These are phyloP conservation scores for Carex pumila DNA, from an alignment of 176 grass and related monocot genomes.

Conservation along the genomic window DNA sequence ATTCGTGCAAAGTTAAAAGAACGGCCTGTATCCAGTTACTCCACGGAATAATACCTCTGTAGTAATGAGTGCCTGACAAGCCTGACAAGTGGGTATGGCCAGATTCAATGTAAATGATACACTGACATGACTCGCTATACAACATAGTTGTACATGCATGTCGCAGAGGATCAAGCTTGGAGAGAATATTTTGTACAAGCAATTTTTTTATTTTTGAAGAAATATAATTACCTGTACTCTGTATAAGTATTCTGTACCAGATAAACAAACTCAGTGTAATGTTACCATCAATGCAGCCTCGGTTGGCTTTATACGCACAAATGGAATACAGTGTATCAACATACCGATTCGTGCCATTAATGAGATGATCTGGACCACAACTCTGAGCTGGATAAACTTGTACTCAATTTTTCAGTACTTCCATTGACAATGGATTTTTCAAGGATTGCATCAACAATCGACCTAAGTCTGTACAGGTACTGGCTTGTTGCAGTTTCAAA, in stretches of 20 bases:
- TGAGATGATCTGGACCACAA: slow-evolving; percentile 1
- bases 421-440: not conserved
- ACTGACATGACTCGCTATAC: not conserved
- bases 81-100: too few species aligned
- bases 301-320: slow-evolving; percentile 11
- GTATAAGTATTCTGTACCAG: not conserved
- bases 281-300: slow-evolving; percentile 7
- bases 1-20: too few species aligned
- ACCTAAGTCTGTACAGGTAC: not conserved
- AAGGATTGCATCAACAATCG: not conserved
- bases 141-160: not conserved
- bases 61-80: too few species aligned
- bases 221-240: not conserved
- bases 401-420: not conserved
- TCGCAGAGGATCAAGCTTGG: not conserved
- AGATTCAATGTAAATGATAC: too few species aligned
- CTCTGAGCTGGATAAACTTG: slow-evolving; percentile 11
- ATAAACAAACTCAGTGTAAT: not conserved
- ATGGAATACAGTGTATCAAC: not conserved
- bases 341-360: not conserved
- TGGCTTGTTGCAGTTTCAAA: not conserved
- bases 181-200: not conserved
- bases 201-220: not conserved
- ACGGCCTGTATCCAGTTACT: too few species aligned
- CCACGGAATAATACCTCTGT: too few species aligned